Conservation (phyloP, 176 grass and related monocot species). For the Rhynchospora tenuis region DNA sequence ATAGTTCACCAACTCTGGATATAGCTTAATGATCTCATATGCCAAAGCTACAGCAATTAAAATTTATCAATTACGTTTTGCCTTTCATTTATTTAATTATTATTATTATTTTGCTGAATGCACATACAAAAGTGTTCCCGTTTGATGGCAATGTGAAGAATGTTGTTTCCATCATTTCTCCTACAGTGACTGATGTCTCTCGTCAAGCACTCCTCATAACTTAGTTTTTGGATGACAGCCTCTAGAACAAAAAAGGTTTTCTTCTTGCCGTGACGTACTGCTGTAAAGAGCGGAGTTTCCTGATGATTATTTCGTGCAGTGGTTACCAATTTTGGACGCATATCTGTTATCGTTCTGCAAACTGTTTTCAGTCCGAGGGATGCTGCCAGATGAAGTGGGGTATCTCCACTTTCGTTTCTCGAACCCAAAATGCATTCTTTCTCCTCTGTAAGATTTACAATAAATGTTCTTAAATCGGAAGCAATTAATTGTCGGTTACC, state of each 20-base stretch:
- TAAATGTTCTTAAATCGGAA: too few relatives aligned
- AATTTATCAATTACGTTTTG: neutral
- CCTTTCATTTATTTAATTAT: neutral
- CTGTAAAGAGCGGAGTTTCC: neutral
- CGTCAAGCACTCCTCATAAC: too few relatives aligned
- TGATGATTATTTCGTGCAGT: neutral
- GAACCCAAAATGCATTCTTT: neutral
- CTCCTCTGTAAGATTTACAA: neutral
- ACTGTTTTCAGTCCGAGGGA: neutral
- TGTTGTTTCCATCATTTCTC: neutral
- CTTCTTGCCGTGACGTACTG: neutral
- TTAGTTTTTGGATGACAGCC: neutral
- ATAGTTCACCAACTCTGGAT: neutral
- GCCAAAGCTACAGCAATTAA: neutral
- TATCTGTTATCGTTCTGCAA: neutral
- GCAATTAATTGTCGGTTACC: neutral
- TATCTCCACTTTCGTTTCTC: neutral
- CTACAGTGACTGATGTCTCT: neutral
- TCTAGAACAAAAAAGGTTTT: neutral
- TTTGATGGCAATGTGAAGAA: constrained; percentile 5
- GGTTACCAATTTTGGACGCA: neutral
- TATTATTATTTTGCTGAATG: neutral
- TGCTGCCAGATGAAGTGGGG: neutral
- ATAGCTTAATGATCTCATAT: neutral
- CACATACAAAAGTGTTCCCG: neutral